A percentile compares a stretch with the other conserved stretches of the same genome.
Conservation (phyloP, 1,139 yeast genomes). For the Yamadazyma oceani region DNA sequence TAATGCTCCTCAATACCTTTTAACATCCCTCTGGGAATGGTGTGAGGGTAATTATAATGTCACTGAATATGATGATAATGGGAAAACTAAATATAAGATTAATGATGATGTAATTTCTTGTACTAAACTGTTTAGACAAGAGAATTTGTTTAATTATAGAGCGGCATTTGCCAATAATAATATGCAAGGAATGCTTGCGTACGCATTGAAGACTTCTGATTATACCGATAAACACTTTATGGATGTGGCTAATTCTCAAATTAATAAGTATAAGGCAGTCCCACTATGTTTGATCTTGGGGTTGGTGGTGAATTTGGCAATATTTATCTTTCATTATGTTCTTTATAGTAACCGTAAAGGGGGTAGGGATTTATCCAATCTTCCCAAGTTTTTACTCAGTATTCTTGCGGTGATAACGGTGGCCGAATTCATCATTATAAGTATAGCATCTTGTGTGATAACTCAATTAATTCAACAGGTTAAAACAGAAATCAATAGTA, state of each 20-base stretch:
- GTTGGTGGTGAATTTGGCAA: constrained; percentile 18
- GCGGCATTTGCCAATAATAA: constrained; percentile 39
- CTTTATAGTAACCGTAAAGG: constrained; percentile 37
- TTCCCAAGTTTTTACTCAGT: constrained; percentile 33
- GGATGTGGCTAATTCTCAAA: constrained; percentile 19
- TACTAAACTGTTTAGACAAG: constrained; percentile 11
- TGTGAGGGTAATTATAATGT: constrained; percentile 46
- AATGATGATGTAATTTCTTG: constrained; percentile 26
- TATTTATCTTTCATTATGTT: constrained; percentile 28
- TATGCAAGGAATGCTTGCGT: constrained; percentile 45
- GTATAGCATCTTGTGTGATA: constrained; percentile 27
- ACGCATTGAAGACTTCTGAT: constrained; percentile 34
- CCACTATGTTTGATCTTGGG: constrained; percentile 16
- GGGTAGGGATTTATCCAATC: constrained; percentile 27
- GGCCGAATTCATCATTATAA: constrained; percentile 29
- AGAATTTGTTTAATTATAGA: constrained; percentile 46
- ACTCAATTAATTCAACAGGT: constrained; percentile 26
- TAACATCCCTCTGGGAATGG: constrained; percentile 44
- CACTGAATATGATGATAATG: constrained; percentile 16
- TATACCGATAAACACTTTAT: constrained; percentile 22
- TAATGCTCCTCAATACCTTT: constrained; percentile 50
- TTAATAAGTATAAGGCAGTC: constrained; percentile 20
- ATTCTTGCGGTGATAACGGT: constrained; percentile 33
- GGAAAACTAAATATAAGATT: constrained; percentile 12
- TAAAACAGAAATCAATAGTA: constrained; percentile 26